Conservation (phyloP, 2,329 filamentous ascomycete genomes). For the Penicillium palitans region DNA sequence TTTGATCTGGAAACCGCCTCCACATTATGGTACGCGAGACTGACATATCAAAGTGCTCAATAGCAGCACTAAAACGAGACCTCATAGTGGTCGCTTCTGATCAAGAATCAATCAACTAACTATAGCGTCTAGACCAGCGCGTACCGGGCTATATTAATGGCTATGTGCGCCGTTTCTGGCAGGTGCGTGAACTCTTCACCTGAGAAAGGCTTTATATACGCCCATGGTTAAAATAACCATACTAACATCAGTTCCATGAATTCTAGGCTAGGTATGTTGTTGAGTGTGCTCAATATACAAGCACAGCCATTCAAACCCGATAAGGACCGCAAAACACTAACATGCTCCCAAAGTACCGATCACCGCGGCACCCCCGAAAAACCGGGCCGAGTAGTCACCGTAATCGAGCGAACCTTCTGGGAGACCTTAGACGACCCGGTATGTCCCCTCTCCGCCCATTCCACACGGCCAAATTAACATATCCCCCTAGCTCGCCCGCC, state of each 20-base stretch:
- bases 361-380: constrained; percentile 86
- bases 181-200: constrained; percentile 61
- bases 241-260: neutral
- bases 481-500: constrained; percentile 32
- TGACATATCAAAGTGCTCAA: neutral
- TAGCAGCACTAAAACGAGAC: neutral
- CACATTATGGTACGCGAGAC: constrained; percentile 74
- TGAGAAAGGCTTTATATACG: too few relatives aligned
- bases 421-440: constrained; percentile 68
- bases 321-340: neutral
- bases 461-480: neutral
- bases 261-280: constrained; percentile 35
- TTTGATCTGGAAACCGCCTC: constrained; percentile 97
- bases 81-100: neutral
- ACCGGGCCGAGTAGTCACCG: constrained; percentile 87
- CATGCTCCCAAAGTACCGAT: constrained; percentile 66
- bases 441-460: constrained; percentile 16
- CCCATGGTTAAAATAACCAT: neutral
- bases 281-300: neutral
- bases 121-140: constrained; percentile 64
- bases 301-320: neutral
- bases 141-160: constrained; percentile 88
- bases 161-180: constrained; percentile 96
- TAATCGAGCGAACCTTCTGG: constrained; percentile 85
- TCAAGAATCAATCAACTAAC: neutral